Base-by-base conservation (phyloP, 2,329 filamentous ascomycete species). In the Teratosphaeria epicoccoides region DNA sequence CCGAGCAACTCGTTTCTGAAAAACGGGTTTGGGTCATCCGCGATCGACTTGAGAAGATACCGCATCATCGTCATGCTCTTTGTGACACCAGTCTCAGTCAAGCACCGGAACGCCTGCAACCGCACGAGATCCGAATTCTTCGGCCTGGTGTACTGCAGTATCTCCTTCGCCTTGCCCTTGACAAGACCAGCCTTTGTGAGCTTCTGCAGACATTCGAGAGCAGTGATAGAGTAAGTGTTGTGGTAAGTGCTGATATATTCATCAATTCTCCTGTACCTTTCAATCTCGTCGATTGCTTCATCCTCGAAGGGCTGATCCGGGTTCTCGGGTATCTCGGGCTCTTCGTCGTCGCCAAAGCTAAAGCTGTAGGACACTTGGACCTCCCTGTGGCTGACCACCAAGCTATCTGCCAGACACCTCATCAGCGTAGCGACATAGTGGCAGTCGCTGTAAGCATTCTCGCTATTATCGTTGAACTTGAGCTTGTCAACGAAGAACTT, bases 391-490 rank as follows among this genome's bases (percentile, higher is more conserved):
- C 60, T 64, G 29, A 63, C 61, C 1, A 77, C 70, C 50, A 84
- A 68, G 9, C 78, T 76, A 55, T 80, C 73, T 5, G 79, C 75
- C 4, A 85, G 67, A 37, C 79, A 80, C 33, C 68, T 72, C 73
- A 98, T 85, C 23, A 98, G 76, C 22, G 79, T 85, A 6, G 88
- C 83, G 50, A 98, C 81, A 65, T 96, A 98, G 62, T 87, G 83
- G 56, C 90, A 85, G 63, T 98, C 94, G 4, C 90, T 95, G 64
- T 82, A 94, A 47, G 73, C 74, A 61, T 98, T 98, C 54, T 87
- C 85, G 2, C 86, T 84, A 65, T 98, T 98, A 70, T 98, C 90
- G 65, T 98, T 98, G 72, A 89, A 91, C 47, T 87, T 84, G 28
- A 98, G 75, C 64, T 94, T 87, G 60, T 96, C 89, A 22, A 95